Conservation (phyloP, 1,139 yeast genomes). For the Pichia terricola region DNA sequence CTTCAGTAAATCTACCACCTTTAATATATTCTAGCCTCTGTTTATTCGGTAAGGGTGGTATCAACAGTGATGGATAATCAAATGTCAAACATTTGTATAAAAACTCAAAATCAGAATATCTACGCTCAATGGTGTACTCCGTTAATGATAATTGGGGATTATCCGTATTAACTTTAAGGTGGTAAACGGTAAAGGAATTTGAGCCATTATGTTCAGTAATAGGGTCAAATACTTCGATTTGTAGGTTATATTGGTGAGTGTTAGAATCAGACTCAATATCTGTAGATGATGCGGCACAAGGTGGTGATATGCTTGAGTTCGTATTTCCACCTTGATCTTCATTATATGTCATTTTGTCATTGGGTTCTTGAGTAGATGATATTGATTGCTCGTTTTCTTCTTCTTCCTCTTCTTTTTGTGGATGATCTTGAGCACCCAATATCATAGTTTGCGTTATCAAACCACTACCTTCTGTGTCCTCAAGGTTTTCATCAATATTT, state of each 20-base stretch:
- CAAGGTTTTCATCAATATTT: neutral
- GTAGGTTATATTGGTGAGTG: neutral
- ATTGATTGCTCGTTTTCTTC: neutral
- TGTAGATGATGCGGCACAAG: neutral
- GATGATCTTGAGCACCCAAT: conserved; percentile 3
- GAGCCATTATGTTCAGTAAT: conserved; percentile 52
- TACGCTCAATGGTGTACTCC: conserved; percentile 26
- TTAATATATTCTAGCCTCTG: conserved; percentile 84
- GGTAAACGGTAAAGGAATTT: conserved; percentile 72
- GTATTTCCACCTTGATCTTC: neutral
- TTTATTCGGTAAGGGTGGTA: conserved; percentile 93
- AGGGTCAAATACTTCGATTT: conserved; percentile 3
- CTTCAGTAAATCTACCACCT: conserved; percentile 55
- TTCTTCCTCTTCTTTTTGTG: neutral
- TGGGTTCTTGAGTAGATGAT: neutral
- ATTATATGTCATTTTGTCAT: neutral
- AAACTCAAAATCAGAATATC: conserved; percentile 47
- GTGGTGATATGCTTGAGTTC: neutral
- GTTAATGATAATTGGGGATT: conserved; percentile 34
- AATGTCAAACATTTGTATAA: conserved; percentile 63
- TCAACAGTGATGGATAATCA: conserved; percentile 76
- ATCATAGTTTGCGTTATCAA: conserved; percentile 12
- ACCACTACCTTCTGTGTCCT: conserved; percentile 8
- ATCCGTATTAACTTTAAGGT: conserved; percentile 50
- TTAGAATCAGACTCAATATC: neutral